phyloP scores from a whole-genome alignment of 495 filamentous ascomycete genomes.

The Aspergillus haitiensis region DNA sequence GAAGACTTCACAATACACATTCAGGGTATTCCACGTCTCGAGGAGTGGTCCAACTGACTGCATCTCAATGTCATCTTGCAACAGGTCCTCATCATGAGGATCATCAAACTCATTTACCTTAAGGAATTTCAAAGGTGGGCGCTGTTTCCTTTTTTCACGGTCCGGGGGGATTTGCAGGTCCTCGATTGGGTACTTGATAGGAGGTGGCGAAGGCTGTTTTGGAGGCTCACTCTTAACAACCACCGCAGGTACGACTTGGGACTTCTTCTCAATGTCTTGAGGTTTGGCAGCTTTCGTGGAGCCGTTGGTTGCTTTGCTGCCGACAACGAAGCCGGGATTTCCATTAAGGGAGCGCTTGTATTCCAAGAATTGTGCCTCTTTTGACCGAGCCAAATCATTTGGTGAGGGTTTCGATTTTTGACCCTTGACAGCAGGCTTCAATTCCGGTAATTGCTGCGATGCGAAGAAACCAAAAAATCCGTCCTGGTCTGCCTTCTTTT shows the following conservation, averaged over 20 bases:
- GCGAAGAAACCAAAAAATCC: conserved; percentile 54
- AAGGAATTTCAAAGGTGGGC: conserved; percentile 78
- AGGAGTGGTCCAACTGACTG: conserved; percentile 76
- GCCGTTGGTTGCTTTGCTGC: conserved; percentile 29
- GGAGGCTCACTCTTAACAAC: conserved; percentile 40
- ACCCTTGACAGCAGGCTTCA: conserved; percentile 79
- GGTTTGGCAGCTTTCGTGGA: conserved; percentile 38
- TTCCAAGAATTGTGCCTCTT: conserved; percentile 51
- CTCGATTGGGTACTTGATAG: conserved; percentile 92
- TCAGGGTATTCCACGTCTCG: conserved; percentile 93
- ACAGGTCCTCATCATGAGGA: conserved; percentile 38
- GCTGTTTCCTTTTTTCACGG: conserved; percentile 51
- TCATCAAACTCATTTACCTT: conserved; percentile 56
- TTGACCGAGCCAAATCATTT: conserved; percentile 47
- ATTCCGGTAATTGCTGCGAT: conserved; percentile 64
- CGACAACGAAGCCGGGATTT: conserved; percentile 47
- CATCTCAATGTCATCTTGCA: conserved; percentile 67
- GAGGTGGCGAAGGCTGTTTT: conserved; percentile 67
- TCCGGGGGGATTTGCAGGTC: conserved; percentile 76
- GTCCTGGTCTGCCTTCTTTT: conserved; percentile 65
- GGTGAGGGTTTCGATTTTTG: conserved; percentile 62
- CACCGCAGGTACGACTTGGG: conserved; percentile 29
- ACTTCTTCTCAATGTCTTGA: conserved; percentile 43
- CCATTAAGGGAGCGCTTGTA: conserved; percentile 55
- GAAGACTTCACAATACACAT: conserved; percentile 92